Conservation (phyloP, 2,329 filamentous ascomycete species). For the Calonectria hongkongensis region DNA sequence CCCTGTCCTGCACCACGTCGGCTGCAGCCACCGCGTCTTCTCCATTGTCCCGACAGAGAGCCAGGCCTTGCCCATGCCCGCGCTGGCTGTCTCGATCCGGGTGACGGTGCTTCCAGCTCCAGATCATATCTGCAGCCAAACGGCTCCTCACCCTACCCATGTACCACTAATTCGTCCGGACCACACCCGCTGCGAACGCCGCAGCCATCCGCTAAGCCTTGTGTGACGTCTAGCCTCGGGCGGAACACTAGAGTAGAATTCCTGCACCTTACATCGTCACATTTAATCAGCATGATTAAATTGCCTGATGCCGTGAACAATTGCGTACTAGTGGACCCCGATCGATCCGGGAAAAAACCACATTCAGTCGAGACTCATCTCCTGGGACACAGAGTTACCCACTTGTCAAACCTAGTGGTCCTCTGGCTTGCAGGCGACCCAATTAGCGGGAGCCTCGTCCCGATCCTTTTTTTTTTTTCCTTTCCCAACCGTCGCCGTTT, state of each 20-base stretch:
- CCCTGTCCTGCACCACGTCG: conserved; percentile 28
- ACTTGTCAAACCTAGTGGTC: conserved; percentile 25
- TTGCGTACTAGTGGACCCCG: conserved; percentile 14
- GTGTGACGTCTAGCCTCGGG: conserved; percentile 40
- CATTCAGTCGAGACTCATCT: conserved; percentile 14
- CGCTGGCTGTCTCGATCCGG: conserved; percentile 38
- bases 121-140: conserved; percentile 47
- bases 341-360: conserved; percentile 18
- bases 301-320: conserved; percentile 36
- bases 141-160: conserved; percentile 43
- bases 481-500: conserved; percentile 26
- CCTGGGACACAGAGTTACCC: conserved; percentile 20
- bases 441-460: conserved; percentile 13
- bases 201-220: conserved; percentile 45
- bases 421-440: conserved; percentile 4
- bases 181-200: conserved; percentile 36
- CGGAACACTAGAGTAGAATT: conserved; percentile 40
- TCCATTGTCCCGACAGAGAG: conserved; percentile 15
- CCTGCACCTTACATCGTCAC: conserved; percentile 42
- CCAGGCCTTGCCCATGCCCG: conserved; percentile 27
- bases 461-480: neutral
- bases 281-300: conserved; percentile 38
- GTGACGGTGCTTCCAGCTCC: conserved; percentile 42
- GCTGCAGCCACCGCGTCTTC: conserved; percentile 36
- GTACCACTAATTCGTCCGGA: conserved; percentile 42